Evolutionary conservation across 2,329 filamentous ascomycete species (phyloP).

Genomic region (Neonectria ditissima): DNA sequence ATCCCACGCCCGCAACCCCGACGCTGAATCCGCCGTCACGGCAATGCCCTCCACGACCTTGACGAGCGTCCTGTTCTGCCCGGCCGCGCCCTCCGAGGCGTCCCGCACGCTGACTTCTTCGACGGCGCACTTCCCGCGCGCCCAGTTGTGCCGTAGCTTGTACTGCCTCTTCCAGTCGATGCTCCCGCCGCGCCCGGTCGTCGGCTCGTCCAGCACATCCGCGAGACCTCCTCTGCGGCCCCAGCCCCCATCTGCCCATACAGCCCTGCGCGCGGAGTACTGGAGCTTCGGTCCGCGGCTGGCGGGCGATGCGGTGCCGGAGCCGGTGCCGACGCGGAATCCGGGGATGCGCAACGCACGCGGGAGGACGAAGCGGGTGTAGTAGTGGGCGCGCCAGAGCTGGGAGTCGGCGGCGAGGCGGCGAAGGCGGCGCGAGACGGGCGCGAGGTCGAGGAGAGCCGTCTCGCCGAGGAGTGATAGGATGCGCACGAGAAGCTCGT

Average conservation of each 20-base stretch:
- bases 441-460: constrained; percentile 71
- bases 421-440: constrained; percentile 81
- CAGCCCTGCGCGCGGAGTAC: constrained; percentile 57
- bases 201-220: constrained; percentile 62
- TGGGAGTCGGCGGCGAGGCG: constrained; percentile 83
- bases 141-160: constrained; percentile 91
- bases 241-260: constrained; percentile 58
- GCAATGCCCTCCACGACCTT: constrained; percentile 82
- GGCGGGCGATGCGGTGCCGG: constrained; percentile 30
- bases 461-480: constrained; percentile 79
- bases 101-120: constrained; percentile 75
- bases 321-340: constrained; percentile 56
- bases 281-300: constrained; percentile 52
- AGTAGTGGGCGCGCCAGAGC: constrained; percentile 92
- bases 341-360: constrained; percentile 81
- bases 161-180: constrained; percentile 92
- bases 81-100: constrained; percentile 47
- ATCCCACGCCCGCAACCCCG: constrained; percentile 84
- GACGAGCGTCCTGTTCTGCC: constrained; percentile 74
- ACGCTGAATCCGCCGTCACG: constrained; percentile 77
- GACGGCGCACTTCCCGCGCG: constrained; percentile 81
- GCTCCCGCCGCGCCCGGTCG: constrained; percentile 41
- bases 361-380: constrained; percentile 85
- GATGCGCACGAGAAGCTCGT: constrained; percentile 89
- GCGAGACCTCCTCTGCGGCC: constrained; percentile 57